Percentiles rank a stretch among this genome's conserved stretches.
Conservation (phyloP, 768 basidiomycete genomes). For the Lactarius quietus region DNA sequence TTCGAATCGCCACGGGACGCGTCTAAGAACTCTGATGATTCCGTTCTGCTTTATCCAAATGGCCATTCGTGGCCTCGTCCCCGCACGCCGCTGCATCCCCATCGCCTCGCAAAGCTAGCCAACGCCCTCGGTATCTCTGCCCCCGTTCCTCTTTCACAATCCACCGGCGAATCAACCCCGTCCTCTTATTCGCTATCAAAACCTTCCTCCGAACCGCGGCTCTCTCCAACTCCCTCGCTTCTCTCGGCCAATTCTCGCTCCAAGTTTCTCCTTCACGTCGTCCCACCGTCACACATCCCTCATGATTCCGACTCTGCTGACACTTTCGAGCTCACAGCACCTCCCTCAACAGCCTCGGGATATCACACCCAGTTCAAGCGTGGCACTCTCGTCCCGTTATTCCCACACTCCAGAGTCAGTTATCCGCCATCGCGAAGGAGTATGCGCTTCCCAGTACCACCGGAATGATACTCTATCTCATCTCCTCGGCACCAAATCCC, state of each 20-base stretch:
- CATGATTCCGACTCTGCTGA: conserved; percentile 50
- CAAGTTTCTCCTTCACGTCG: conserved; percentile 76
- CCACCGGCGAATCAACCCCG: conserved; percentile 11
- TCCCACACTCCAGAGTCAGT: conserved; percentile 79
- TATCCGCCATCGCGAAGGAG: conserved; percentile 87
- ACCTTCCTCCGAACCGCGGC: conserved; percentile 26
- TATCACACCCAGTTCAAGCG: conserved; percentile 77
- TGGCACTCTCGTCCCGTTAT: conserved; percentile 82
- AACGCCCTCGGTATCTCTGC: conserved; percentile 82
- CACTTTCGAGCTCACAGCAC: conserved; percentile 47
- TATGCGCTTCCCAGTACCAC: conserved; percentile 86
- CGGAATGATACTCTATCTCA: conserved; percentile 81
- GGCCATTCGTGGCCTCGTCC: conserved; percentile 55
- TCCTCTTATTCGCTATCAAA: conserved; percentile 20
- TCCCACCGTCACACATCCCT: conserved; percentile 72
- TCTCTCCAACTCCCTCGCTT: conserved; percentile 38
- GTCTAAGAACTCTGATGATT: conserved; percentile 1
- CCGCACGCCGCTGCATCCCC: conserved; percentile 67
- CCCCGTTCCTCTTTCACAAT: conserved; percentile 54
- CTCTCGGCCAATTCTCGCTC: conserved; percentile 46
- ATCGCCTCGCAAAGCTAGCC: conserved; percentile 76
- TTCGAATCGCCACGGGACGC: background rate
- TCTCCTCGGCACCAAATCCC: conserved; percentile 37
- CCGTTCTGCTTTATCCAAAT: conserved; percentile 10
- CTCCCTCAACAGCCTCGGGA: conserved; percentile 60